Evolutionary conservation across 768 basidiomycete genomes (phyloP).

Genomic region (Candolleomyces eurysporus): DNA sequence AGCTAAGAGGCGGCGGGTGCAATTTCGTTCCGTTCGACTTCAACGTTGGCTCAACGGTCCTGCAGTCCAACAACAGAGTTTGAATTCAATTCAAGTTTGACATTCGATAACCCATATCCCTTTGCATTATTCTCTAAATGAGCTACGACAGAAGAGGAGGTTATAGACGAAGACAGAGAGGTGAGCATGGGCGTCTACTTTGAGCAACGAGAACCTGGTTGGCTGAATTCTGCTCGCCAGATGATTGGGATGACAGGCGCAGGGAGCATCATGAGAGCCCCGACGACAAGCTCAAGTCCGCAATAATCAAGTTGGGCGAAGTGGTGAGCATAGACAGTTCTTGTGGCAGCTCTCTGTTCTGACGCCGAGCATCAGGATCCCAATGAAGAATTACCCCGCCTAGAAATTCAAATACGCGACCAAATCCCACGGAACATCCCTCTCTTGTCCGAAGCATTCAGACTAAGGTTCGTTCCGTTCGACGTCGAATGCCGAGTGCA

Average conservation of each 20-base stretch:
- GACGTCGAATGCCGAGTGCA: background rate
- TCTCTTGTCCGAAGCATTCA: conserved; percentile 69
- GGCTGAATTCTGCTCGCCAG: conserved; percentile 28
- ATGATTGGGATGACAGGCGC: conserved; percentile 69
- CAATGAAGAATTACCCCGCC: conserved; percentile 61
- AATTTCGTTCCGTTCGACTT: too few species aligned
- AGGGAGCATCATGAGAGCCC: conserved; percentile 66
- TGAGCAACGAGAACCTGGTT: too few species aligned
- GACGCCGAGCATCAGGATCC: conserved; percentile 51
- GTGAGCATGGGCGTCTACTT: conserved; percentile 1
- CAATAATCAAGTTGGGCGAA: conserved; percentile 76
- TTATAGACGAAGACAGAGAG: conserved; percentile 11
- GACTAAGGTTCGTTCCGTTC: conserved; percentile 50
- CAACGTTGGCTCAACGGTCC: too few species aligned
- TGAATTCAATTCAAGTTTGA: conserved; percentile 1
- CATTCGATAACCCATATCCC: background rate
- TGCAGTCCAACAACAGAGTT: too few species aligned
- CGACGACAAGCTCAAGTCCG: conserved; percentile 64
- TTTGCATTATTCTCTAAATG: background rate
- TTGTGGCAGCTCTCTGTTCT: background rate
- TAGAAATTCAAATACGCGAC: conserved; percentile 66
- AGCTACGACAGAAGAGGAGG: conserved; percentile 11
- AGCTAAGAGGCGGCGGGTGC: too few species aligned
- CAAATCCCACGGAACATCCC: conserved; percentile 57
- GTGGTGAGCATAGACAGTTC: conserved; percentile 51